Conservation (phyloP, 257 asterid species). For the Echites panduratus region DNA sequence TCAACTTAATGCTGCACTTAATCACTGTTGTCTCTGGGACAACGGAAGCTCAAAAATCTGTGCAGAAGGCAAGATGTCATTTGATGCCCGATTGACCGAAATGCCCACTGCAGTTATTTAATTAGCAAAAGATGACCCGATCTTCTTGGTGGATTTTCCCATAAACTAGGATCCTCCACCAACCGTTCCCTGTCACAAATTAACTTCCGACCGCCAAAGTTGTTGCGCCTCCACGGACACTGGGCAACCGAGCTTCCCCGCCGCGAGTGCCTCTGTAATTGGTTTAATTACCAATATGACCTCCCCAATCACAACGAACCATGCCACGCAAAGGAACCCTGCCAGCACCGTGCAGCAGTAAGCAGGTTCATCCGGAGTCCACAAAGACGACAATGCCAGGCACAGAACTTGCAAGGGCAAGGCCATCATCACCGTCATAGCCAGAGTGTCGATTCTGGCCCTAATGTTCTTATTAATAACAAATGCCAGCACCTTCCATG, state of each 20-base stretch:
- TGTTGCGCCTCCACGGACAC: conserved; percentile 6
- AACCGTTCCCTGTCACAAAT: not conserved
- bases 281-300: conserved; percentile 61
- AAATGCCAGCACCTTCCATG: conserved; percentile 52
- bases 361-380: conserved; percentile 40
- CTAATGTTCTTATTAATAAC: conserved; percentile 67
- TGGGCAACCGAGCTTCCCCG: conserved; percentile 25
- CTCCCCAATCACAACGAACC: conserved; percentile 50
- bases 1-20: not conserved
- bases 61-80: not conserved
- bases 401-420: conserved; percentile 53
- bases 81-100: not conserved
- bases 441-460: conserved; percentile 45
- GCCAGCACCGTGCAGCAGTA: conserved; percentile 37
- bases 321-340: conserved; percentile 40
- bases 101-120: not conserved
- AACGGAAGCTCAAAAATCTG: not conserved
- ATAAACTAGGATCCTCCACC: conserved; percentile 2
- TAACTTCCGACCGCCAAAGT: conserved; percentile 14
- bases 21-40: not conserved
- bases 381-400: conserved; percentile 44
- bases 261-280: conserved; percentile 49
- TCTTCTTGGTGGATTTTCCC: not conserved
- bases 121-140: no score
- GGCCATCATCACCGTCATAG: conserved; percentile 44